These are phyloP conservation scores for Epichloe brachyelytri DNA, from an alignment of 2,329 filamentous ascomycete species.

Conservation along the genomic window DNA sequence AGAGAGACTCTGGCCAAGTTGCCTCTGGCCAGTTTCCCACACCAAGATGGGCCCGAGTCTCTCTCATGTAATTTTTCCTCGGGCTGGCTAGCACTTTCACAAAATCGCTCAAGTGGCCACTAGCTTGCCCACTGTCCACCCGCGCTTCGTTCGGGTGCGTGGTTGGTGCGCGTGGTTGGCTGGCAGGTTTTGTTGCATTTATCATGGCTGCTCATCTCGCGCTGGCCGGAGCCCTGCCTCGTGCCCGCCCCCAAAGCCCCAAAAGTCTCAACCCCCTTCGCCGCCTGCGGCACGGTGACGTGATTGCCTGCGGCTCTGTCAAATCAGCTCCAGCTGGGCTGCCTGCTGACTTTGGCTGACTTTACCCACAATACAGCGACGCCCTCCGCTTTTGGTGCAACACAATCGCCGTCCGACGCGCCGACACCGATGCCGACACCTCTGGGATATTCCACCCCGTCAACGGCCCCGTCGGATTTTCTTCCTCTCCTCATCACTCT, in stretches of 20 bases:
- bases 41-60: too few species aligned
- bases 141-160: neutral
- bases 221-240: constrained; percentile 4
- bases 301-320: constrained; percentile 7
- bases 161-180: neutral
- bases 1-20: too few species aligned
- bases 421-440: constrained; percentile 5
- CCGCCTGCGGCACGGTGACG: constrained; percentile 8
- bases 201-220: too few species aligned
- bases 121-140: neutral
- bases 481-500: constrained; percentile 13
- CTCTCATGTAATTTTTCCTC: too few species aligned
- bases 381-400: constrained; percentile 1
- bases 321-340: neutral
- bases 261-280: neutral
- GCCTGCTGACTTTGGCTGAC: constrained; percentile 11
- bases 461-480: constrained; percentile 4
- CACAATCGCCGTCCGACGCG: constrained; percentile 3
- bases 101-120: neutral
- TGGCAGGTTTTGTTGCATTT: neutral
- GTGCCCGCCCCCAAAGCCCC: neutral
- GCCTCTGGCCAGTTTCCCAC: too few species aligned
- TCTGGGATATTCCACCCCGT: constrained; percentile 3
- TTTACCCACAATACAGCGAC: constrained; percentile 6
- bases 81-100: neutral